Evolutionary conservation across 257 asterid species (phyloP).

Genomic region (Nicotiana otophora): DNA sequence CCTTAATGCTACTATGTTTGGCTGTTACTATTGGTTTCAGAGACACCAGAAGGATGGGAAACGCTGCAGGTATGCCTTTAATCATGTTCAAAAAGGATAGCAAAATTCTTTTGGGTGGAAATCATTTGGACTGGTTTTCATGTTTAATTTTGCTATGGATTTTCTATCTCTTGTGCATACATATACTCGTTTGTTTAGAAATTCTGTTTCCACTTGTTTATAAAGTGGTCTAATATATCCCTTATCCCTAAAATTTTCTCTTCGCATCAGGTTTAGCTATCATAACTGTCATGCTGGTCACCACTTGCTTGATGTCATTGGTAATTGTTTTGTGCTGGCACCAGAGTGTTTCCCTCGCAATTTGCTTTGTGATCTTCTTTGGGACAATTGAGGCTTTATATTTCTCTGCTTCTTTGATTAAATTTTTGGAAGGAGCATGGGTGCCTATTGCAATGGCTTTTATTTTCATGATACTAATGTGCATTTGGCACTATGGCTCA

Average conservation of each 20-base stretch:
- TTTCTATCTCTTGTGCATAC: neutral
- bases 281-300: slow-evolving; percentile 93
- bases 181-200: neutral
- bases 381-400: slow-evolving; percentile 74
- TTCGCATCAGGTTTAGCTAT: slow-evolving; percentile 65
- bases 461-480: slow-evolving; percentile 67
- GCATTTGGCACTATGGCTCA: slow-evolving; percentile 75
- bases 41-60: slow-evolving; percentile 76
- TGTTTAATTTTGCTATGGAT: neutral
- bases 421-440: slow-evolving; percentile 92
- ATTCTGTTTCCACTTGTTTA: neutral
- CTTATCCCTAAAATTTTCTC: neutral
- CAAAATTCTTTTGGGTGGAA: neutral
- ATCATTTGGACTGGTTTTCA: neutral
- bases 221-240: neutral
- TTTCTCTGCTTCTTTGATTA: slow-evolving; percentile 73
- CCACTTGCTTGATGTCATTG: slow-evolving; percentile 88
- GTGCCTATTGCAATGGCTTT: slow-evolving; percentile 68
- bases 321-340: slow-evolving; percentile 85
- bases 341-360: slow-evolving; percentile 47
- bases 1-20: slow-evolving; percentile 68
- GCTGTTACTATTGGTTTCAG: slow-evolving; percentile 83
- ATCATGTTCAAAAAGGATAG: neutral
- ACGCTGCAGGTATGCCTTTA: slow-evolving; percentile 71
- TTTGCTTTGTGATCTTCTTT: slow-evolving; percentile 60